Evolutionary conservation across 2,329 filamentous ascomycete genomes (phyloP), one percentile per base, ranked within the genome.

Genomic region (Graphium sp.): DNA sequence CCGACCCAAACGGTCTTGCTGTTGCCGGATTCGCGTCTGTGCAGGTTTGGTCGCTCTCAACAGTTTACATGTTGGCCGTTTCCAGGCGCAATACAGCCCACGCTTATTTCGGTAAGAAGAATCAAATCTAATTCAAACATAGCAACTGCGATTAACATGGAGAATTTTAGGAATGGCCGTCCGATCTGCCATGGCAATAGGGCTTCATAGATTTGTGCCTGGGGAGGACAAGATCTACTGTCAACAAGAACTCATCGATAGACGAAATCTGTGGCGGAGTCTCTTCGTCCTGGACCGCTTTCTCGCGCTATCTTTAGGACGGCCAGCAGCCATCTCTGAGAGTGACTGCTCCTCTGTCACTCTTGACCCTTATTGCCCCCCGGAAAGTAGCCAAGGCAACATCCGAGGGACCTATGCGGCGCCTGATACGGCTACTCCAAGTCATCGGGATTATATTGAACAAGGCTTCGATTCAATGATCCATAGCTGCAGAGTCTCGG

Each of bases 11-110:
- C n/a, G n/a, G n/a, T n/a, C n/a, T n/a, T n/a, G n/a, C n/a, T n/a
- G n/a, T n/a, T n/a, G n/a, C n/a, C n/a, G n/a, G n/a, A n/a, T 64
- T 77, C 33, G 74, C 70, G 65, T 68, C 67, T 9, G 59, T 78
- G 26, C 71, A 77, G 40, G 68, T 69, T 3, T 49, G 76, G 24
- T 48, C 67, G 1, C 48, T 79, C 20, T 75, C 77, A 63, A 59
- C 71, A 0, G 46, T 75, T 3, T 79, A 75, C 39, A 69, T 66
- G 60, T 48, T 78, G 11, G 56, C 62, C 3, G 58, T 69, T 10
- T 70, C 69, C 1, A 72, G 66, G 43, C 55, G 68, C 11, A 76
- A 76, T 37, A 62, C 66, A 5, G 67, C 74, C 1, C 74, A 72
- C 46, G 58, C 60, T 11, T 69, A 74, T 33, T 57, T 67, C 26